Evolutionary conservation across 176 grass and related monocot species (phyloP), one percentile per base, ranked within the genome.

Genomic region (Panicum miliaceum): DNA sequence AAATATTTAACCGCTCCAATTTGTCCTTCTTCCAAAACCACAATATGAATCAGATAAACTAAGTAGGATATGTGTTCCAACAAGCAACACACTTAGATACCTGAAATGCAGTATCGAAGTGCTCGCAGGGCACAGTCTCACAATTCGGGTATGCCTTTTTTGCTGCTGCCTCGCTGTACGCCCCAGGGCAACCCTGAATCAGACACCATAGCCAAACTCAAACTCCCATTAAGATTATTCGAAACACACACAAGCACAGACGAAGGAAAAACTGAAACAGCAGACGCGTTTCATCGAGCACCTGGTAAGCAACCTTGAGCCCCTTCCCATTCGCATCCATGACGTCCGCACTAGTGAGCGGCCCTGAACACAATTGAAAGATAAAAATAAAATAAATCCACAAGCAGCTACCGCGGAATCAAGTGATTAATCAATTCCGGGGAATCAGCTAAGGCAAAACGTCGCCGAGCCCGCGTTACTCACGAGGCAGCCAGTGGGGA

Each of bases 131-230:
- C 77, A 98, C 86, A 8, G 92, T 86, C 63, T 93, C 90, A 60
- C 95, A 98, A 78, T 93, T 93, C 4, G 92, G 89, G 47, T 95
- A 98, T 0, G 91, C 95, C 77, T 95, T 98, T 50, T 57, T 94
- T 14, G 92, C 95, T 36, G 92, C 95, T 1, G 91, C 89, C 89
- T 98, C 92, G 0, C 95, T 98, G 77, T 95, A 94, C 6, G 92
- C 92, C 78, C 92, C 95, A 11, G 92, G 82, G 27, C 87, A 88
- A 8, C 95, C 95, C 95, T 98, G 79, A 82, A 85, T 76, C 10
- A 61, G 25, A 16, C 59, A 78, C 0, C 65, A 73, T 8, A 85
- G 60, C 7, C 16, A 73, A 74, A 68, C 8, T 6, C 16, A 79
- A 74, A 75, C 7, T 6, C n/a, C 29, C 1, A 16, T 67, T 42